Conservation (phyloP, 164 flowering plant genomes). For the Vitis amurensis region DNA sequence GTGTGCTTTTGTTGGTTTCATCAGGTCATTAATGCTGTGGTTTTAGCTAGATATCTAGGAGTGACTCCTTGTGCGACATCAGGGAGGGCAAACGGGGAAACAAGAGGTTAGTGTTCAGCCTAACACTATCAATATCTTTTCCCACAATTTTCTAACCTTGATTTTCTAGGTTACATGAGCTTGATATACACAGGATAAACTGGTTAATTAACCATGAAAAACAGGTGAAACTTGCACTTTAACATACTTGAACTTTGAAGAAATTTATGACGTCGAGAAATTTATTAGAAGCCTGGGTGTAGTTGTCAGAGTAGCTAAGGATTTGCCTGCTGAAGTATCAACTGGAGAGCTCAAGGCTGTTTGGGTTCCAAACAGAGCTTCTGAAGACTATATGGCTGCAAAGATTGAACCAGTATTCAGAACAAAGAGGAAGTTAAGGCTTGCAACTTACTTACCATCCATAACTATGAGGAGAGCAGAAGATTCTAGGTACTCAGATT, state of each 20-base stretch:
- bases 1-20: no score
- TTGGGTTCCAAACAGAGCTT: conserved; percentile 6
- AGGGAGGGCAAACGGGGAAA: conserved; percentile 5
- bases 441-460: conserved; percentile 5
- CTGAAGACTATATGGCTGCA: conserved; percentile 2
- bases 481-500: neutral
- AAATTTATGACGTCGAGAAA: neutral
- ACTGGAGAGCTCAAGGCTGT: neutral
- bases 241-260: conserved; percentile 2
- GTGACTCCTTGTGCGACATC: conserved; percentile 12
- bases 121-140: no score
- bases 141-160: no score
- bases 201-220: no score
- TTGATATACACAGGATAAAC: no score
- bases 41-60: conserved; percentile 10
- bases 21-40: conserved; percentile 9
- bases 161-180: no score
- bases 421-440: conserved; percentile 3
- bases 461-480: conserved; percentile 4
- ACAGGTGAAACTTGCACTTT: no score
- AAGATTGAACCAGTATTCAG: neutral
- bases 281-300: conserved; percentile 6
- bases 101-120: conserved; percentile 1
- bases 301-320: neutral
- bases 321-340: conserved; percentile 1